Evolutionary conservation across 2,329 filamentous ascomycete genomes (phyloP), one percentile per base, ranked within the genome.

Genomic region (Epichloe bromicola): DNA sequence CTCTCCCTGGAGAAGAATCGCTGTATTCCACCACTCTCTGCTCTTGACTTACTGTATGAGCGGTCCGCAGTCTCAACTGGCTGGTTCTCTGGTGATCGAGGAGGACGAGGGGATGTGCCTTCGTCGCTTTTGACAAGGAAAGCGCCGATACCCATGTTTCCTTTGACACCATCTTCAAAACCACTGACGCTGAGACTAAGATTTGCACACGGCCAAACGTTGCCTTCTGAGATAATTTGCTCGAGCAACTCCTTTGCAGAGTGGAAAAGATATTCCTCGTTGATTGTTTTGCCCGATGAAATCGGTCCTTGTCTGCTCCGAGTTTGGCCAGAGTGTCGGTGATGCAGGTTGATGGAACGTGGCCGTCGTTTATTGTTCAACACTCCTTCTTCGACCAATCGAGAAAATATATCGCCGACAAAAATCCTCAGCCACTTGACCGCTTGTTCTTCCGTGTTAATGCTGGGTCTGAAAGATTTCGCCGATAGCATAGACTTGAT

Each of bases 401-500:
- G 81, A 50, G 87, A 84, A 67, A 86, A 93, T 48, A 98, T 95
- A 64, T 98, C 93, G 1, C 88, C 87, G 4, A 79, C 82, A 64
- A 97, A 97, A 50, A 98, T 96, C 11, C 84, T 78, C 39, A 98
- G 73, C 93, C 93, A 98, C 54, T 82, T 83, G 23, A 79, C 72
- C 1, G 84, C 91, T 64, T 95, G 87, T 20, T 93, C 88, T 17
- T 79, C 70, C 2, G 75, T 84, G 58, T 82, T 86, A 63, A 97
- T 91, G 51, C 77, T 81, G 0, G 93, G 93, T 26, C 87, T 78
- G 61, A 98, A 98, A 0, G 89, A 94, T 64, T 98, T 98, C 19
- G 93, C 90, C 1, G 89, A 96, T 14, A 97, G 74, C 90, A 98
- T 97, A 15, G 86, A 93, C 65, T 97, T 96, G 71, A 96, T 95